Evolutionary conservation across 2,329 filamentous ascomycete genomes (phyloP).

Genomic region (Phialophora macrospora): DNA sequence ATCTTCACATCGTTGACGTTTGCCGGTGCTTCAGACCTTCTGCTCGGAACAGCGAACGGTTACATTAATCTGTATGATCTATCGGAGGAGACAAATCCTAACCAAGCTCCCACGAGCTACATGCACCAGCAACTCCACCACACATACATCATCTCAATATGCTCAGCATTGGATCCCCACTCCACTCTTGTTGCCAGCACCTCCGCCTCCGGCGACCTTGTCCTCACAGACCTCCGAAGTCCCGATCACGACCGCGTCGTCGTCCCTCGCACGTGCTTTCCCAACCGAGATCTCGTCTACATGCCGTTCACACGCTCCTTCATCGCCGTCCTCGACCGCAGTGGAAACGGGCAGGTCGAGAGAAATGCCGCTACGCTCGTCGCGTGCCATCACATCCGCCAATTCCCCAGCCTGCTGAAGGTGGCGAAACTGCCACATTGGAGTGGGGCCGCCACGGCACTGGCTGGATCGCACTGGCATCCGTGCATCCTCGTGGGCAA

Average conservation of each 20-base stretch:
- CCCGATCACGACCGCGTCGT: slow-evolving; percentile 32
- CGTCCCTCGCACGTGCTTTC: slow-evolving; percentile 47
- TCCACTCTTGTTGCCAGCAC: slow-evolving; percentile 59
- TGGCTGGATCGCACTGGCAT: slow-evolving; percentile 52
- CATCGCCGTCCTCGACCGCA: slow-evolving; percentile 41
- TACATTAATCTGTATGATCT: slow-evolving; percentile 60
- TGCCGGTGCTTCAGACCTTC: slow-evolving; percentile 61
- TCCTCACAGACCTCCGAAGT: slow-evolving; percentile 60
- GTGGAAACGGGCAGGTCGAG: slow-evolving; percentile 28
- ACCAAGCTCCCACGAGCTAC: slow-evolving; percentile 14
- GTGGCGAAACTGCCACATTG: slow-evolving; percentile 53
- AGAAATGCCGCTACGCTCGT: slow-evolving; percentile 29
- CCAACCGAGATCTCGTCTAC: slow-evolving; percentile 57
- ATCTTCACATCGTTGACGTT: slow-evolving; percentile 63
- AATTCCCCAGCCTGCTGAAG: slow-evolving; percentile 47
- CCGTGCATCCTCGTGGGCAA: slow-evolving; percentile 60
- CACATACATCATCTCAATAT: slow-evolving; percentile 54
- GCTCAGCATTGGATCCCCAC: slow-evolving; percentile 56
- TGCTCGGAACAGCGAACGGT: slow-evolving; percentile 62
- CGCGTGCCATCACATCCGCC: slow-evolving; percentile 34
- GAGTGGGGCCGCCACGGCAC: slow-evolving; percentile 44
- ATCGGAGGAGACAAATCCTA: slow-evolving; percentile 33
- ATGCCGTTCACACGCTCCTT: slow-evolving; percentile 61
- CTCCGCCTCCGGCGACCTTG: slow-evolving; percentile 60
- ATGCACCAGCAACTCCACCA: slow-evolving; percentile 42